Evolutionary conservation across 73 alveolate species (phyloP).

Genomic region (Tetrahymena borealis): DNA sequence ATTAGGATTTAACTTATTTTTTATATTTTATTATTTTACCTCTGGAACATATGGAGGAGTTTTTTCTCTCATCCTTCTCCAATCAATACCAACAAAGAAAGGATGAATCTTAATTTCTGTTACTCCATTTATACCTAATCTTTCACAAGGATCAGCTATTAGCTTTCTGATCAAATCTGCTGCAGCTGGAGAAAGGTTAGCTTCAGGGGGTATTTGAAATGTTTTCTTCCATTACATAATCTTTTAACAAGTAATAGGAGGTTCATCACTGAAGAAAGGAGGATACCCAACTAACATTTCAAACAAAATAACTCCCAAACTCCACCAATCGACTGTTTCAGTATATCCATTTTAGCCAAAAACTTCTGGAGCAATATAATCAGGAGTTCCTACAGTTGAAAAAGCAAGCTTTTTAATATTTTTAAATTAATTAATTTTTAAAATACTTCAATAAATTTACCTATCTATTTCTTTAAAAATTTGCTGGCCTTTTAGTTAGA

Average conservation of each 20-base stretch:
- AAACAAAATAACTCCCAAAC: slow-evolving; percentile 71
- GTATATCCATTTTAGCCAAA: slow-evolving; percentile 75
- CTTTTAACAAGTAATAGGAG: slow-evolving; percentile 67
- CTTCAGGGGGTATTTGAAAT: slow-evolving; percentile 63
- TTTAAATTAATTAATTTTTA: neutral
- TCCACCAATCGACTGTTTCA: slow-evolving; percentile 84
- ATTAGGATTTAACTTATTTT: neutral
- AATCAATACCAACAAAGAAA: slow-evolving; percentile 66
- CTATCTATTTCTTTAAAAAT: slow-evolving; percentile 5
- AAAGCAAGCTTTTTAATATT: slow-evolving; percentile 55
- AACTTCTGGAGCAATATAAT: slow-evolving; percentile 85
- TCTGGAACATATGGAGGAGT: slow-evolving; percentile 69
- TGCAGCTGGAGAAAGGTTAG: slow-evolving; percentile 56
- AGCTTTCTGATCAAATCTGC: slow-evolving; percentile 59
- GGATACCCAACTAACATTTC: slow-evolving; percentile 85
- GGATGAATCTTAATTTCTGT: slow-evolving; percentile 75
- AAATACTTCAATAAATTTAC: neutral
- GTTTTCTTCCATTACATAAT: slow-evolving; percentile 72
- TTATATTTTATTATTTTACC: neutral
- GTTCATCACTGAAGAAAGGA: slow-evolving; percentile 72
- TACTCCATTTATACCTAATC: slow-evolving; percentile 70
- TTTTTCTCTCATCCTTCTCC: slow-evolving; percentile 68
- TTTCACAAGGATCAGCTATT: slow-evolving; percentile 53
- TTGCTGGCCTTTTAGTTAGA: neutral
- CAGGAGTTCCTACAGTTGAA: slow-evolving; percentile 91